Conservation (phyloP, 805 yeast genomes). For the Tetrapisispora fleetii region DNA sequence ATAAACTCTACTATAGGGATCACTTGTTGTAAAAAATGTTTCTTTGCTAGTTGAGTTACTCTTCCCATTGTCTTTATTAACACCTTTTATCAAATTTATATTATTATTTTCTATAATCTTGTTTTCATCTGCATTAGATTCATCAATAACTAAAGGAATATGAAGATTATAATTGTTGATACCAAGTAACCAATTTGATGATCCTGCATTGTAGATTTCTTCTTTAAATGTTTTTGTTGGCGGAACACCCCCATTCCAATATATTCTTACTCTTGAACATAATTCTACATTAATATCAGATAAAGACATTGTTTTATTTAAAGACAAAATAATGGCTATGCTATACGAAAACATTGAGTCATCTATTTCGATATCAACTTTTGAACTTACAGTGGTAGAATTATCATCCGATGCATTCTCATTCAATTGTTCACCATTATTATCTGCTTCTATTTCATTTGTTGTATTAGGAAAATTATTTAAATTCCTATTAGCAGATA, state of each 20-base stretch:
- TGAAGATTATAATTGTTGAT: constrained; percentile 37
- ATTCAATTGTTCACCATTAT: background rate
- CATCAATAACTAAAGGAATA: constrained; percentile 22
- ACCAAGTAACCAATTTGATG: constrained; percentile 37
- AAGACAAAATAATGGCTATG: constrained; percentile 40
- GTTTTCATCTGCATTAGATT: constrained; percentile 6
- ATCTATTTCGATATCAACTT: constrained; percentile 1
- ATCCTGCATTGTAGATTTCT: constrained; percentile 41
- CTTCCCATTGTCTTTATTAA: constrained; percentile 13
- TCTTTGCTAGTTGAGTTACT: constrained; percentile 9
- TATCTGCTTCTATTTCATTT: background rate
- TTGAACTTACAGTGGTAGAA: background rate
- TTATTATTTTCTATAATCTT: constrained; percentile 16
- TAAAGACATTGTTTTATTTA: constrained; percentile 33
- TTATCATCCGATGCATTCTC: background rate
- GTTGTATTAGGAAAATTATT: background rate
- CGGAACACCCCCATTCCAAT: constrained; percentile 45
- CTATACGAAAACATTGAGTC: constrained; percentile 35
- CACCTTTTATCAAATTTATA: constrained; percentile 2
- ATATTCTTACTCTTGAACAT: constrained; percentile 33
- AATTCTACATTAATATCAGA: constrained; percentile 35
- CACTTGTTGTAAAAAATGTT: constrained; percentile 14
- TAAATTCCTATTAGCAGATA: background rate
- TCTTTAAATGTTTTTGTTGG: constrained; percentile 32
- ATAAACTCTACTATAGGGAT: constrained; percentile 9